phyloP scores from a whole-genome alignment of 140 eudicot species.

The Eryngium alpinum region DNA sequence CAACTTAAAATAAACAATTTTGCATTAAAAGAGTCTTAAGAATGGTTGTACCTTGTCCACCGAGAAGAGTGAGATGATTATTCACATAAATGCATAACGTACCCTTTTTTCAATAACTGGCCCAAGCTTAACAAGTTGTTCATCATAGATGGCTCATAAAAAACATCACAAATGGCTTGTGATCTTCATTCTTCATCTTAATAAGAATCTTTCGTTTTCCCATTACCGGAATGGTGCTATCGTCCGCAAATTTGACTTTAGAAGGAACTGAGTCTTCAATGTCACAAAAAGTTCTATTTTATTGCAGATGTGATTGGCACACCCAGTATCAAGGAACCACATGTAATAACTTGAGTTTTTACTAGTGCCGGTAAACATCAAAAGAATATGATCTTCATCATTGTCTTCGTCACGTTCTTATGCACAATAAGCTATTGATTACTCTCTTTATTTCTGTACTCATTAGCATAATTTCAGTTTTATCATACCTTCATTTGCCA shows the following conservation, averaged over 20 bases:
- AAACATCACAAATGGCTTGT: background rate
- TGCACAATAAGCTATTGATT: background rate
- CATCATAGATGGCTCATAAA: background rate
- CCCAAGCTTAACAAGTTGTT: background rate
- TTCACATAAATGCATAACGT: too few species aligned
- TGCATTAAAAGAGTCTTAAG: background rate
- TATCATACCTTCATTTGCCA: too few species aligned
- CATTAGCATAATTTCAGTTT: too few species aligned
- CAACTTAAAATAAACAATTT: background rate
- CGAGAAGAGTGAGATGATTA: background rate
- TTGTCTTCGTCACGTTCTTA: background rate
- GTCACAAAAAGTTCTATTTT: background rate
- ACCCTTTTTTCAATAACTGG: background rate
- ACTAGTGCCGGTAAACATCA: background rate
- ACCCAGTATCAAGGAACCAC: background rate
- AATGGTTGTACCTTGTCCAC: background rate
- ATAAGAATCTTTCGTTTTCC: background rate
- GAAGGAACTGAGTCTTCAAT: background rate
- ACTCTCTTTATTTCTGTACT: too few species aligned
- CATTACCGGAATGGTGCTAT: background rate
- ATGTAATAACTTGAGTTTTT: background rate
- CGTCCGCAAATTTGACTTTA: background rate
- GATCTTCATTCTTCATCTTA: background rate
- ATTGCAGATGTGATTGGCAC: background rate
- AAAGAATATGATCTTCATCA: background rate